Evolutionary conservation across 176 grass and related monocot species (phyloP).

Genomic region (Microstegium vimineum): DNA sequence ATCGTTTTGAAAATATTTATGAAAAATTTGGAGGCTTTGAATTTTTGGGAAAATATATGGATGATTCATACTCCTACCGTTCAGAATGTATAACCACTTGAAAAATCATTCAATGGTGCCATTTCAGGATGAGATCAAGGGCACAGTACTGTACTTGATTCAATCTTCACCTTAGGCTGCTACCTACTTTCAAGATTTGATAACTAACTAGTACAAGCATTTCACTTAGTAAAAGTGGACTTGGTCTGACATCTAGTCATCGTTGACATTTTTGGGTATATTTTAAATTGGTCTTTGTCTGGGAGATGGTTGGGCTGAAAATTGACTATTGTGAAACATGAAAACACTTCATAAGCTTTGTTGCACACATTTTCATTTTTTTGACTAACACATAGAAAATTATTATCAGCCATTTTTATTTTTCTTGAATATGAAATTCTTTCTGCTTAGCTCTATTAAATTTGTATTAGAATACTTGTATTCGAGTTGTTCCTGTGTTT

Average conservation of each 20-base stretch:
- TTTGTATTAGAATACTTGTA: slow-evolving; percentile 7
- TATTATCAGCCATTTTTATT: not conserved
- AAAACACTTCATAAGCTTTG: not conserved
- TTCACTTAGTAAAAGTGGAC: not conserved
- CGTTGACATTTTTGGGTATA: not conserved
- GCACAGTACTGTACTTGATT: not conserved
- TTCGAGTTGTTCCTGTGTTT: not conserved
- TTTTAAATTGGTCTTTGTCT: not conserved
- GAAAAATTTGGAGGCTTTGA: not conserved
- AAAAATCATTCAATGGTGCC: not conserved
- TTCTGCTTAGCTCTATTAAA: not conserved
- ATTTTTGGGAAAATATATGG: not conserved
- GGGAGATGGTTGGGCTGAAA: not conserved
- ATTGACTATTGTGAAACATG: not conserved
- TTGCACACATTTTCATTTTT: not conserved
- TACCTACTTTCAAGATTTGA: not conserved
- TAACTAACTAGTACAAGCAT: not conserved
- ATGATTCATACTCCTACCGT: not conserved
- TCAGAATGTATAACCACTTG: not conserved
- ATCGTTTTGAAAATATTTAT: not conserved
- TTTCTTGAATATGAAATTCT: not conserved
- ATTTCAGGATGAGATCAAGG: not conserved
- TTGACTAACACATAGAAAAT: not conserved
- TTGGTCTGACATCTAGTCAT: not conserved
- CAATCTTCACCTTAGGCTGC: not conserved